Evolutionary conservation across 108 stramenopile genomes (phyloP).

Genomic region (Pseudonitzschia delicatissima): DNA sequence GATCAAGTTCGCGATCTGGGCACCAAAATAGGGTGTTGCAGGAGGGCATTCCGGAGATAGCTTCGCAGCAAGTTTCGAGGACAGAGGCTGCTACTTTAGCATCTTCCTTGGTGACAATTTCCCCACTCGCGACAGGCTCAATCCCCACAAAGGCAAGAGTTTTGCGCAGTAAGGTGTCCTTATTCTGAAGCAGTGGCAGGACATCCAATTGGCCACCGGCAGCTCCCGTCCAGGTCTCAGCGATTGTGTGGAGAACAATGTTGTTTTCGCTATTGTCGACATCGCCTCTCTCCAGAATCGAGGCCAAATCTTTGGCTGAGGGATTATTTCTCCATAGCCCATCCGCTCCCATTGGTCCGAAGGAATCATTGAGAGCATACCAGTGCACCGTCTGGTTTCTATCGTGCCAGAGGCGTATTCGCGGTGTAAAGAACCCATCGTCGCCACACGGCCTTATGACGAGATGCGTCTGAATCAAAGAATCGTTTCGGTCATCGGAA

Average conservation of each 20-base stretch:
- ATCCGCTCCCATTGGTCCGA: slow-evolving; percentile 42
- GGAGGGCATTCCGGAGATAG: neutral
- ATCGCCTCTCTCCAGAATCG: neutral
- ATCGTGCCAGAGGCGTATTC: slow-evolving; percentile 62
- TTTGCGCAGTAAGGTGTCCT: slow-evolving; percentile 21
- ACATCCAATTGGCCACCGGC: slow-evolving; percentile 45
- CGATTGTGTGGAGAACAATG: slow-evolving; percentile 35
- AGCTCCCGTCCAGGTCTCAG: slow-evolving; percentile 36
- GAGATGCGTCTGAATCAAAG: too few relatives aligned
- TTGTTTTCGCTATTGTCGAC: neutral
- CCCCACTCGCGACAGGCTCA: slow-evolving; percentile 39
- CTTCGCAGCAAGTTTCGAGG: neutral
- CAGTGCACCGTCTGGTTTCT: slow-evolving; percentile 42
- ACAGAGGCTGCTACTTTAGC: neutral
- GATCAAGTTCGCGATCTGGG: neutral
- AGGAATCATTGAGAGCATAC: slow-evolving; percentile 52
- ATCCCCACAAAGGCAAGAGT: slow-evolving; percentile 32
- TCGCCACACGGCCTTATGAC: too few relatives aligned
- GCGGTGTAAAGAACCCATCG: too few relatives aligned
- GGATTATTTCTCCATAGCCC: slow-evolving; percentile 50
- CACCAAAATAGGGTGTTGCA: neutral
- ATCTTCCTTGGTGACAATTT: neutral
- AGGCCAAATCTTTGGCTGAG: slow-evolving; percentile 27
- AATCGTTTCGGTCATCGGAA: too few relatives aligned
- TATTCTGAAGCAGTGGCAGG: slow-evolving; percentile 25